Base-by-base conservation (phyloP, 2,329 filamentous ascomycete species). In the Curvularia hawaiiensis region DNA sequence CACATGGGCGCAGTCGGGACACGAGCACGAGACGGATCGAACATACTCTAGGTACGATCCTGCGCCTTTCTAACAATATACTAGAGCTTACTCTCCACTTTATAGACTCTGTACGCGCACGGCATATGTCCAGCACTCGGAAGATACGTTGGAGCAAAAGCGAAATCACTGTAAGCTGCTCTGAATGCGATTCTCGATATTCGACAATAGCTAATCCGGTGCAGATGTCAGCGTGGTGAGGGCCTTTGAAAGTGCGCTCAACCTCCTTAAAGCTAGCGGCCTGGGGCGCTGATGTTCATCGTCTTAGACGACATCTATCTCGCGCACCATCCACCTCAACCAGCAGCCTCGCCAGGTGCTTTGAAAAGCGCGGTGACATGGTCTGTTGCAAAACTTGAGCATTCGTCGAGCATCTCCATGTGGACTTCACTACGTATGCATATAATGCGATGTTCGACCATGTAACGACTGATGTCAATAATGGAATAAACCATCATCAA, bases 41-140 rank as follows among this genome's bases (percentile, higher is more conserved):
- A 90, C 90, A 24, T 82, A 86, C 61, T 94, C 94, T 75, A 87
- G 92, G 89, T 89, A 75, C 5, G 26, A 31, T 58, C 52, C 54
- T 20, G 14, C 30, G 38, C 39, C 11, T 39, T 39, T 24, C 30
- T 7, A 14, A 31, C n/a, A n/a, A 12, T 18, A 12, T 40, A 18
- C 35, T 22, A 26, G 33, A 39, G 35, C 14, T 38, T 10, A 38
- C 48, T 52, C 52, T 31, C 14, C 11, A 47, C 45, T 10, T 60
- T 24, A 91, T 24, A 91, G 90, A 54, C 82, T 97, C 45, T 90
- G 89, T 70, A 97, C 93, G 2, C 87, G 92, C 60, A 87, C 89
- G 73, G 82, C 86, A 59, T 90, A 89, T 73, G 91, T 96, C 30
- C 86, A 89, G 60, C 81, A 91, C 43, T 86, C 89, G 0, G 93